Evolutionary conservation across 2,329 filamentous ascomycete genomes (phyloP), one percentile per base, ranked within the genome.

Genomic region (Penicillium decumbens): DNA sequence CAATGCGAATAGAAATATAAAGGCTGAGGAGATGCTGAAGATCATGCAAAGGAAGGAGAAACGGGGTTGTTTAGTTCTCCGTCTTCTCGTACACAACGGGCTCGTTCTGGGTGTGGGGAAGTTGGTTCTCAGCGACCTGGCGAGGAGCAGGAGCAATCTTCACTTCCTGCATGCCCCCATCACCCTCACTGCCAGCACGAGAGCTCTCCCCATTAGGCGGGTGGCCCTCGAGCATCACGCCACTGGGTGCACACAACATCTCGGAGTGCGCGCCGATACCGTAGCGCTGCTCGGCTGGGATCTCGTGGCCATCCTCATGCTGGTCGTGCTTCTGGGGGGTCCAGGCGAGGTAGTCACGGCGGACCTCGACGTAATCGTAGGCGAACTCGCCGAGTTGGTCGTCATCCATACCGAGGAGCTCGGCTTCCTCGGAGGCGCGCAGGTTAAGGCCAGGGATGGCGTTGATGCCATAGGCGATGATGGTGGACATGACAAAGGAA

Each of bases 381-480:
- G 75, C 75, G 53, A 77, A 77, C 58, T 77, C 75, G 41, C 75
- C 75, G 0, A 77, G 67, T 47, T 77, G 75, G 56, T 77, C 75
- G 46, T 77, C 75, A 45, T 77, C 75, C 75, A 77, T 77, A 43
- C 85, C 85, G 23, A 85, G 74, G 45, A 88, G 78, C 72, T 88
- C 85, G 44, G 85, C 83, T 60, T 84, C 83, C 56, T 82, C 74
- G 12, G 76, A 75, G 50, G 84, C 84, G 47, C 85, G 83, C 43
- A 89, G 80, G 59, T 83, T 82, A 28, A 88, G 76, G 24, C 85
- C 85, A 0, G 85, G 85, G 40, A 88, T 75, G 55, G 84, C 77
- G 75, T 89, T 88, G 72, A 89, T 79, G 49, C 82, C 67, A 70
- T 85, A 87, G 24, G 87, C 80, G 60, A 89, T 85, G 58, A 87